These are phyloP conservation scores for Nigrospora osmanthi DNA, from an alignment of 2,329 filamentous ascomycete genomes.

Conservation along the genomic window DNA sequence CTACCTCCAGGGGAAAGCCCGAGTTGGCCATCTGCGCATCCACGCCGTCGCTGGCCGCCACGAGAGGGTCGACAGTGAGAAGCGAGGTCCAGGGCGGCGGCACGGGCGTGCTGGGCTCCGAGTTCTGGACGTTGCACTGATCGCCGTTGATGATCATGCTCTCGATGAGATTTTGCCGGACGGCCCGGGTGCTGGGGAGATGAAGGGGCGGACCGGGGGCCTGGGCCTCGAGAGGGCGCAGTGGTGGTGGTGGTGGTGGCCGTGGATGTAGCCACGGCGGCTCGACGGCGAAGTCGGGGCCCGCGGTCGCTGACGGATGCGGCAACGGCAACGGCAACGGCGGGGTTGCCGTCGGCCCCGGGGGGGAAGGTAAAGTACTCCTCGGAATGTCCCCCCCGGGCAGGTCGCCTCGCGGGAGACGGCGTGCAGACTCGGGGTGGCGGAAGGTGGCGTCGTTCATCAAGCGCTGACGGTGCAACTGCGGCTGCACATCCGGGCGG, in stretches of 20 bases:
- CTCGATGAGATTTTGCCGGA: slow-evolving; percentile 11
- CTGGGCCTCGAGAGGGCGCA: slow-evolving; percentile 1
- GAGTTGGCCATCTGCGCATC: neutral
- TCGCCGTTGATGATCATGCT: slow-evolving; percentile 19
- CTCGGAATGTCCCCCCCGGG: no score
- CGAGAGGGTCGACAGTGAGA: neutral
- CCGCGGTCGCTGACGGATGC: no score
- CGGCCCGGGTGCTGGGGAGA: slow-evolving; percentile 10
- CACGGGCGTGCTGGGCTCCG: slow-evolving; percentile 9
- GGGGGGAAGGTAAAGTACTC: no score
- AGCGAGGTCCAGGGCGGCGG: slow-evolving; percentile 3
- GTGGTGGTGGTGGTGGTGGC: neutral
- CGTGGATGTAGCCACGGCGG: no score
- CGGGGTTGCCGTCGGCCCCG: no score
- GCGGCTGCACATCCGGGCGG: no score
- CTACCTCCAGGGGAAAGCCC: neutral
- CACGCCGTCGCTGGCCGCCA: neutral
- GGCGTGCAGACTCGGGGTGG: neutral
- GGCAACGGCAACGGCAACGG: no score
- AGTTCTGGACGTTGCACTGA: slow-evolving; percentile 19
- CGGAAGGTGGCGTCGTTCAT: no score
- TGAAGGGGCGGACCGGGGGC: slow-evolving; percentile 7
- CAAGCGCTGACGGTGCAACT: no score
- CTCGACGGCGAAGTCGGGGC: no score
- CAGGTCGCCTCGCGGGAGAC: neutral